Evolutionary conservation across 169 alveolate species (phyloP).

Genomic region (Plasmodium falciparum): DNA sequence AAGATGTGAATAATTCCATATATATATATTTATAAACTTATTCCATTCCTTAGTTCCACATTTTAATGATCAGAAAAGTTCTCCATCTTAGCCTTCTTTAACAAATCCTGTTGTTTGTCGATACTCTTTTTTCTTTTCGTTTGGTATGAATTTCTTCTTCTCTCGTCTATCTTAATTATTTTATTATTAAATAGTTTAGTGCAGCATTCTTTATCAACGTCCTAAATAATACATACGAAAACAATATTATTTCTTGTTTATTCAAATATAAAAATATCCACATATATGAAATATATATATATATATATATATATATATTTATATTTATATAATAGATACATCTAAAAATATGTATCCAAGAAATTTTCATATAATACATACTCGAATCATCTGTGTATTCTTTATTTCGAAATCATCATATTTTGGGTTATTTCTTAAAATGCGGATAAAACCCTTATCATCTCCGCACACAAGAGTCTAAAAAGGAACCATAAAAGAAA

Average conservation of each 20-base stretch:
- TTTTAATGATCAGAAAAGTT: constrained; percentile 8
- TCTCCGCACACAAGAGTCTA: constrained; percentile 73
- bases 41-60: neutral
- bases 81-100: constrained; percentile 7
- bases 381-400: neutral
- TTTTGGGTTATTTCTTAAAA: constrained; percentile 72
- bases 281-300: neutral
- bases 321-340: neutral
- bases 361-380: no score
- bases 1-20: no score
- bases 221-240: neutral
- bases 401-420: constrained; percentile 50
- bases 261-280: no score
- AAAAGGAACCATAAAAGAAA: neutral
- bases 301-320: neutral
- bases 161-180: constrained; percentile 13
- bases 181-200: neutral
- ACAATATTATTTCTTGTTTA: no score
- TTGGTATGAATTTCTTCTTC: constrained; percentile 6
- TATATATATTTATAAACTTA: no score
- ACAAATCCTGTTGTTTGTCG: constrained; percentile 4
- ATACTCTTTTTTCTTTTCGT: constrained; percentile 34
- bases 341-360: no score
- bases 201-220: constrained; percentile 1
- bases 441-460: constrained; percentile 54